Evolutionary conservation across 1,284 basidiomycete species (phyloP).

Genomic region (Ceratobasidium sp.): DNA sequence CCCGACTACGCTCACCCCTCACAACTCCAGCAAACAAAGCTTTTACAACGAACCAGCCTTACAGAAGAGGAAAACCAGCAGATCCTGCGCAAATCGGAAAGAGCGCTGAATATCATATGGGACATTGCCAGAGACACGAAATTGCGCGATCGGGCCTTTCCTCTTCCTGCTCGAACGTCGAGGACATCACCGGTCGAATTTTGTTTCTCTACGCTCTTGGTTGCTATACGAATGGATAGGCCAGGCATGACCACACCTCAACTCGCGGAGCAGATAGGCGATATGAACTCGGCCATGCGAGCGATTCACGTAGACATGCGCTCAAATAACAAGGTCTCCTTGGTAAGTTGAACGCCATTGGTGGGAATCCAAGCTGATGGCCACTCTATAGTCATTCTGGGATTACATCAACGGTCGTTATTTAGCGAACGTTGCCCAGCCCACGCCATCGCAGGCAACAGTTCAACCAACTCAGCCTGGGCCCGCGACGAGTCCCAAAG

Average conservation of each 20-base stretch:
- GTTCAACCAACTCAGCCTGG: neutral
- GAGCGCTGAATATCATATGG: conserved; percentile 9
- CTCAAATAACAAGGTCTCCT: conserved; percentile 17
- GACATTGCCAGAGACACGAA: conserved; percentile 6
- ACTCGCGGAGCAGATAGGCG: conserved; percentile 5
- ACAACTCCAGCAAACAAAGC: conserved; percentile 14
- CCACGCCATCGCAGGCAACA: neutral
- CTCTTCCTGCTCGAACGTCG: conserved; percentile 8
- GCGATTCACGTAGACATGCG: conserved; percentile 30
- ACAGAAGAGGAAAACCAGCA: neutral
- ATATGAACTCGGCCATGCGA: conserved; percentile 20
- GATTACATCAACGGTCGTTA: conserved; percentile 10
- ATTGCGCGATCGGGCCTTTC: conserved; percentile 14
- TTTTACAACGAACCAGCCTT: conserved; percentile 27
- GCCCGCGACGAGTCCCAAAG: neutral
- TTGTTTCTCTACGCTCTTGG: conserved; percentile 12
- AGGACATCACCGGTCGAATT: conserved; percentile 32
- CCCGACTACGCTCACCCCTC: conserved; percentile 22
- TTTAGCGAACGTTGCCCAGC: no score
- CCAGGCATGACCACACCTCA: neutral
- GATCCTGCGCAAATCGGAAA: conserved; percentile 24
- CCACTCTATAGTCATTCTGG: conserved; percentile 27
- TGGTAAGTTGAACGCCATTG: neutral
- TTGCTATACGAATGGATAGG: conserved; percentile 22
- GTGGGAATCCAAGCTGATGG: neutral